Evolutionary conservation across 169 alveolate species (phyloP).

Genomic region (Plasmodium gonderi): DNA sequence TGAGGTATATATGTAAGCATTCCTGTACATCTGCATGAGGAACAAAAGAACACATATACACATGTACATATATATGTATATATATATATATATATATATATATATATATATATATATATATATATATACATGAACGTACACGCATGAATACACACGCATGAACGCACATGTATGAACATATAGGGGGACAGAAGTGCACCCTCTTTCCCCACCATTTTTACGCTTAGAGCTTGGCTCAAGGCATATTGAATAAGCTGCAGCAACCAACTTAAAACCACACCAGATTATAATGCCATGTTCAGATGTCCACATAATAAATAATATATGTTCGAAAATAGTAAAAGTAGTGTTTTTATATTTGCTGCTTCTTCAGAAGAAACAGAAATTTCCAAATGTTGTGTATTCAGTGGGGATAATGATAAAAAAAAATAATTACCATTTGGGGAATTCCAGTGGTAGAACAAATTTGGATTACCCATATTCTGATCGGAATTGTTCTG

Average conservation of each 20-base stretch:
- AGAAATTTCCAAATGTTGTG: background rate
- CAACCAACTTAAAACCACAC: background rate
- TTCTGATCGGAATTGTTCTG: background rate
- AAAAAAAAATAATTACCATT: background rate
- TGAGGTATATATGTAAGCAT: background rate
- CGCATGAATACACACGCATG: no score
- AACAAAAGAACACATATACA: background rate
- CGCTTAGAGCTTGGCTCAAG: background rate
- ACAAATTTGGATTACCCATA: background rate
- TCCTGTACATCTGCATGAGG: background rate
- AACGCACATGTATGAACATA: no score
- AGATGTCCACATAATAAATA: background rate
- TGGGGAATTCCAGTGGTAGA: background rate
- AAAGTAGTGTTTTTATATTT: conserved; percentile 33
- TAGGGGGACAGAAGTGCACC: no score
- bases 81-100: background rate
- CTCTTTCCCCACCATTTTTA: no score
- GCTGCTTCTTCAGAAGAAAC: background rate
- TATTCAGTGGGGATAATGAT: background rate
- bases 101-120: no score
- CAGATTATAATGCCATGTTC: conserved; percentile 30
- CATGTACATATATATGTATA: background rate
- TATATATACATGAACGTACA: no score
- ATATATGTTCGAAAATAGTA: conserved; percentile 19
- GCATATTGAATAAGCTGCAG: background rate